Evolutionary conservation across 805 yeast genomes (phyloP), one percentile per base, ranked within the genome.

Genomic region (Cyberlindnera suaveolens): DNA sequence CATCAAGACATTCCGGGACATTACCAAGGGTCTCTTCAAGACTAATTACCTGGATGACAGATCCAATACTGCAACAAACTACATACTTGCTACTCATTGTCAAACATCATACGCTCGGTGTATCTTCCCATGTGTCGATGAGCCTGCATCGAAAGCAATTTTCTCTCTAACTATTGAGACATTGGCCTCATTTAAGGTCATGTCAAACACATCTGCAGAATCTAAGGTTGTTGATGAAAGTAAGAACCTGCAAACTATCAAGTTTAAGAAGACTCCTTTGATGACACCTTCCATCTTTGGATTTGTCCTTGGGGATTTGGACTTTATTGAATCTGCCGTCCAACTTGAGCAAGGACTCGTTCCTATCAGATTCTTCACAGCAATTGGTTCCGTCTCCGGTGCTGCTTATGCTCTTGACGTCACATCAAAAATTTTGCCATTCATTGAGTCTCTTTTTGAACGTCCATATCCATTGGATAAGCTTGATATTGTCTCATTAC

Each of bases 81-180:
- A 63, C 44, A 63, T 83, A 11, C 56, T 84, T 29, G 80, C 89
- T 0, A 82, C 93, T 2, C 93, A 85, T 54, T 71, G 78, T 35
- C 90, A 84, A 57, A 89, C 93, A 0, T 68, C 70, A 15, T 80
- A 72, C 49, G 82, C 88, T 4, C 68, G 82, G 50, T 55, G 57
- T 38, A 72, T 85, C 11, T 80, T 80, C 53, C 95, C 95, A 3
- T 76, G 83, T 52, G 54, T 84, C 11, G 93, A 85, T 58, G 89
- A 83, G 52, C 70, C 79, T 6, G 53, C 65, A n/a, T 60, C 64
- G 29, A 83, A 81, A 54, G 70, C 78, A 5, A 67, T 74, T 1
- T 68, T 80, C 44, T 58, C 70, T 44, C 61, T 85, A 27, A 54
- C 72, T 2, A 59, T 84, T 20, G 70, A 61, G n/a, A 71, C 83